These are phyloP conservation scores for Cyphellophora europaea DNA, from an alignment of 2,329 filamentous ascomycete genomes.

Conservation along the genomic window DNA sequence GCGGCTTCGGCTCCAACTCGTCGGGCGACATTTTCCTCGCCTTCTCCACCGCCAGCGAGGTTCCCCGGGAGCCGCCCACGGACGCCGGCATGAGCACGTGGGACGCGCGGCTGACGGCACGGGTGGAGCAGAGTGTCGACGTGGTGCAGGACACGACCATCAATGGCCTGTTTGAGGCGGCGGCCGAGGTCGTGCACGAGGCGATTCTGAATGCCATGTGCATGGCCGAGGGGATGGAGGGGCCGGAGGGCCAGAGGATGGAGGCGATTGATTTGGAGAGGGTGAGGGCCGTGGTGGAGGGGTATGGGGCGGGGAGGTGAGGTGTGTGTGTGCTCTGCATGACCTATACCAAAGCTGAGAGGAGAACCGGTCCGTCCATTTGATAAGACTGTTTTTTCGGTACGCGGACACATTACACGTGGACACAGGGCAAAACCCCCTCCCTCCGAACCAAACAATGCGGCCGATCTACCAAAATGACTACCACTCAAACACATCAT, in stretches of 20 bases:
- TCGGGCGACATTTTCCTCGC: constrained; percentile 61
- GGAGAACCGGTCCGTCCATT: too few species aligned
- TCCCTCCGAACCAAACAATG: too few species aligned
- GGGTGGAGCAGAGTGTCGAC: constrained; percentile 35
- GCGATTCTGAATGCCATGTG: constrained; percentile 56
- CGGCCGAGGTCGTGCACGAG: constrained; percentile 55
- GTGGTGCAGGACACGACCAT: constrained; percentile 51
- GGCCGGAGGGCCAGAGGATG: constrained; percentile 40
- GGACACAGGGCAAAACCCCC: too few species aligned
- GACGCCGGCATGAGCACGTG: constrained; percentile 17
- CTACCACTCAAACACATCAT: too few species aligned
- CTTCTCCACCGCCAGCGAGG: constrained; percentile 51
- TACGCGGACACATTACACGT: too few species aligned
- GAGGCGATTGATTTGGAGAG: constrained; percentile 41
- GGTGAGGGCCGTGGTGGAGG: constrained; percentile 37
- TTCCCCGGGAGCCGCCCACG: constrained; percentile 34
- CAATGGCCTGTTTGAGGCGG: constrained; percentile 53
- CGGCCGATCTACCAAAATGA: too few species aligned
- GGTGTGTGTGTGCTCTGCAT: too few species aligned
- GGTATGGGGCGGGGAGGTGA: too few species aligned
- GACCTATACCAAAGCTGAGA: too few species aligned
- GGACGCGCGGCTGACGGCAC: constrained; percentile 20
- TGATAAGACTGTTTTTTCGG: too few species aligned
- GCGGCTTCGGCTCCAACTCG: constrained; percentile 50
- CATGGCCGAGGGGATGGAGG: constrained; percentile 51